A percentile compares a stretch with the other conserved stretches of the same genome.
These are phyloP conservation scores for Cenchrus americanus DNA, from an alignment of 176 grass and related monocot species.

Conservation along the genomic window DNA sequence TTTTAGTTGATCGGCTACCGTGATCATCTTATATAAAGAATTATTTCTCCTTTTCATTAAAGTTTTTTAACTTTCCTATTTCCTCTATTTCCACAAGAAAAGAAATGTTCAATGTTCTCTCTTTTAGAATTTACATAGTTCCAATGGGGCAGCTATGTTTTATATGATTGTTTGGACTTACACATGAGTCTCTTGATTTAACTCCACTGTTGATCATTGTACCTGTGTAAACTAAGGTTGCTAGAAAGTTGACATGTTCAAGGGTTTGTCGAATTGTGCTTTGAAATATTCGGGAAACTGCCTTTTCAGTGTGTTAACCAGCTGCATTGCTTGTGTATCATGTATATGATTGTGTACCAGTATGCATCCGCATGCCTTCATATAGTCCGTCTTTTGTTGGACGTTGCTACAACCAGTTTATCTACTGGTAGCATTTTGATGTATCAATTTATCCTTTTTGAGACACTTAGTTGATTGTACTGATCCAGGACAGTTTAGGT, in stretches of 20 bases:
- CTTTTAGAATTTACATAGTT: background rate
- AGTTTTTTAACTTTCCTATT: too few relatives aligned
- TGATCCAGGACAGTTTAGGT: conserved; percentile 62
- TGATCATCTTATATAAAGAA: too few relatives aligned
- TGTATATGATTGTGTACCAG: conserved; percentile 28
- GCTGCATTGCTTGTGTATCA: background rate
- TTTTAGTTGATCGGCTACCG: too few relatives aligned
- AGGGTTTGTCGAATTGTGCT: background rate
- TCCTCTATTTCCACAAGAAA: background rate
- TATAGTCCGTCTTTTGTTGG: background rate
- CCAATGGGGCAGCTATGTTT: background rate
- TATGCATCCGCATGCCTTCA: background rate
- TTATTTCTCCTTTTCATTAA: too few relatives aligned
- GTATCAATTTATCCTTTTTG: conserved; percentile 12
- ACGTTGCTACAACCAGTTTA: background rate
- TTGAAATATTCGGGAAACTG: background rate
- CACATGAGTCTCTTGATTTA: background rate
- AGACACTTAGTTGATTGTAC: conserved; percentile 51
- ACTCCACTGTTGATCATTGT: background rate
- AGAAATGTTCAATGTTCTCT: background rate
- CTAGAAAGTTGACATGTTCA: conserved; percentile 19
- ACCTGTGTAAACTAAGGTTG: conserved; percentile 20
- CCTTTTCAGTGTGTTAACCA: background rate
- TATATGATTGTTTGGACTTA: background rate
- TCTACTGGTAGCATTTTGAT: background rate